Percentiles rank a stretch among this genome's conserved stretches.
phyloP scores from a whole-genome alignment of 73 alveolate genomes.

The Paramecium pentaurelia region DNA sequence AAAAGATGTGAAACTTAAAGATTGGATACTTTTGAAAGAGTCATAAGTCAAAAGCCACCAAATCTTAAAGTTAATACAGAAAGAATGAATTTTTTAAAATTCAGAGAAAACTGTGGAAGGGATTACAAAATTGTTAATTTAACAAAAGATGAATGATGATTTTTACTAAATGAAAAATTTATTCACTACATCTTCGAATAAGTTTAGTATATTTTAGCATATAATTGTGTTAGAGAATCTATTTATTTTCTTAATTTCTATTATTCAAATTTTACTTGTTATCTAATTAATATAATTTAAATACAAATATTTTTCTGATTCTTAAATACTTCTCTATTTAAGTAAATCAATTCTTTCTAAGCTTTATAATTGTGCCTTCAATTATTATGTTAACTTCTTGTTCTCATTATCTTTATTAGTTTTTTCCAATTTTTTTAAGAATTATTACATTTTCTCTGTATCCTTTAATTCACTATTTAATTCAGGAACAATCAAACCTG shows the following conservation, averaged over 20 bases:
- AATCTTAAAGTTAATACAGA: neutral
- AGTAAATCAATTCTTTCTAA: slow-evolving; percentile 40
- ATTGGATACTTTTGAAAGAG: neutral
- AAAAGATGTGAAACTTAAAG: neutral
- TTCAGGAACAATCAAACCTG: slow-evolving; percentile 54
- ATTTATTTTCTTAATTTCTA: neutral
- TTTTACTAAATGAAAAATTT: neutral
- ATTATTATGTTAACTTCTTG: neutral
- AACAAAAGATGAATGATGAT: neutral
- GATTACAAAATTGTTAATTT: neutral
- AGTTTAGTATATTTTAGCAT: neutral
- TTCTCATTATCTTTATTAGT: neutral
- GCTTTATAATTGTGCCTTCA: slow-evolving; percentile 5
- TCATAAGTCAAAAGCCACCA: neutral
- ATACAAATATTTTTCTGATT: neutral
- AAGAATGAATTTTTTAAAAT: neutral
- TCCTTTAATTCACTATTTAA: neutral
- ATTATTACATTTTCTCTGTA: neutral
- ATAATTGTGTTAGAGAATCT: neutral
- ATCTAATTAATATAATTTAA: neutral
- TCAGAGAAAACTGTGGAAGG: neutral
- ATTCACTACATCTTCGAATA: slow-evolving; percentile 7
- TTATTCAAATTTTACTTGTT: neutral
- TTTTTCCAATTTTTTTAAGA: neutral
- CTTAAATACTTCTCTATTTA: neutral